Conservation (phyloP, 495 filamentous ascomycete genomes). For the Pyrenula aspistea region DNA sequence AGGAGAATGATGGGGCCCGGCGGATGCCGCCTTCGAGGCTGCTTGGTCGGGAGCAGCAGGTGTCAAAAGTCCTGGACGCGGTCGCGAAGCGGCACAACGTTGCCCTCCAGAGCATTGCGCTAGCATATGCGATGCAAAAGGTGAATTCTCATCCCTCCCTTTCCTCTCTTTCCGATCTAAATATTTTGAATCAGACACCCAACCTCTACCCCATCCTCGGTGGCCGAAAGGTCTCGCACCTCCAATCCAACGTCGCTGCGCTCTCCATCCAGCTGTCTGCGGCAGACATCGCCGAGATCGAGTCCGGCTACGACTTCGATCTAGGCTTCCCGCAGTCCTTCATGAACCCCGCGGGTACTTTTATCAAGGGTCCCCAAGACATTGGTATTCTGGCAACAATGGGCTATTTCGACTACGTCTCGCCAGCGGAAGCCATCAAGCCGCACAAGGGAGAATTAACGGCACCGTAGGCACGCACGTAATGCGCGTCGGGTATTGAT, state of each 20-base stretch:
- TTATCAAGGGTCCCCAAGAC: background rate
- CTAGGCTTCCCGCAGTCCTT: slow-evolving; percentile 42
- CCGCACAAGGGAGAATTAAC: slow-evolving; percentile 15
- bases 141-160: no score
- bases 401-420: background rate
- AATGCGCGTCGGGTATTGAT: no score
- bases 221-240: slow-evolving; percentile 50
- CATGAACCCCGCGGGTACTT: background rate
- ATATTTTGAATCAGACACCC: slow-evolving; percentile 54
- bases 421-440: slow-evolving; percentile 9
- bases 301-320: slow-evolving; percentile 47
- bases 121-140: background rate
- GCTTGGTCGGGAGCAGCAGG: slow-evolving; percentile 36
- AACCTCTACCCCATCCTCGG: slow-evolving; percentile 68
- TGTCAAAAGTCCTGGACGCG: slow-evolving; percentile 43
- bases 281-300: slow-evolving; percentile 55
- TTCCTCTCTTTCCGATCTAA: slow-evolving; percentile 22
- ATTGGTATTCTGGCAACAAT: background rate
- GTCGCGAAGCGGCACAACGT: slow-evolving; percentile 28
- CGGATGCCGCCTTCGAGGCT: slow-evolving; percentile 16
- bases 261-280: slow-evolving; percentile 40
- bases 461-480: slow-evolving; percentile 3
- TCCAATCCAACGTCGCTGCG: slow-evolving; percentile 58
- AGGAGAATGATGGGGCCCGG: slow-evolving; percentile 18
- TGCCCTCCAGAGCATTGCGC: background rate